Evolutionary conservation across 2,329 filamentous ascomycete species (phyloP).

Genomic region (Paraconiothyrium sp.): DNA sequence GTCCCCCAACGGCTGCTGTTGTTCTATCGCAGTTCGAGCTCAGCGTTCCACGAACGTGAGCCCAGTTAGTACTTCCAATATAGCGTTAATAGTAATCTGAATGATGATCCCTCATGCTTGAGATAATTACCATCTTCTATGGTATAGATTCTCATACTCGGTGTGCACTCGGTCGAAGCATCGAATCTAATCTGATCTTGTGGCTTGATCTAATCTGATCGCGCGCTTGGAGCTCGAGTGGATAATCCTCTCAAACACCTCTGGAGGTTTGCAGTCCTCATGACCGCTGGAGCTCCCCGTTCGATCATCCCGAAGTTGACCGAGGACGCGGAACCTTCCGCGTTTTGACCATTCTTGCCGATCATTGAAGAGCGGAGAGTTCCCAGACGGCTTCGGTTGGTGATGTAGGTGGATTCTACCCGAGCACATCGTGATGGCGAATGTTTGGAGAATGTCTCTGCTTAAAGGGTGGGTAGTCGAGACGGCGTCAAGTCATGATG

Average conservation of each 20-base stretch:
- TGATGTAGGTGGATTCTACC: not conserved
- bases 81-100: not conserved
- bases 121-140: not conserved
- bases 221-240: not conserved
- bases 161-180: not conserved
- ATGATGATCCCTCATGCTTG: not conserved
- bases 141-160: not conserved
- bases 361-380: not conserved
- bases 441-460: not conserved
- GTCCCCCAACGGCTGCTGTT: no score
- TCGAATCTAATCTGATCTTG: not conserved
- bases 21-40: not conserved
- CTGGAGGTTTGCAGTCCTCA: not conserved
- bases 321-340: not conserved
- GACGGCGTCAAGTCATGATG: not conserved
- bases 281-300: not conserved
- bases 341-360: not conserved
- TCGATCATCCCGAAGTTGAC: not conserved
- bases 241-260: not conserved
- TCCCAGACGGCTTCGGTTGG: not conserved
- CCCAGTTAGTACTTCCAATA: not conserved
- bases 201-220: not conserved
- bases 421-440: not conserved
- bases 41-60: not conserved
- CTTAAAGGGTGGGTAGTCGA: not conserved